phyloP scores from a whole-genome alignment of 148 eudicot genomes.

The Nepenthes mirabilis region DNA sequence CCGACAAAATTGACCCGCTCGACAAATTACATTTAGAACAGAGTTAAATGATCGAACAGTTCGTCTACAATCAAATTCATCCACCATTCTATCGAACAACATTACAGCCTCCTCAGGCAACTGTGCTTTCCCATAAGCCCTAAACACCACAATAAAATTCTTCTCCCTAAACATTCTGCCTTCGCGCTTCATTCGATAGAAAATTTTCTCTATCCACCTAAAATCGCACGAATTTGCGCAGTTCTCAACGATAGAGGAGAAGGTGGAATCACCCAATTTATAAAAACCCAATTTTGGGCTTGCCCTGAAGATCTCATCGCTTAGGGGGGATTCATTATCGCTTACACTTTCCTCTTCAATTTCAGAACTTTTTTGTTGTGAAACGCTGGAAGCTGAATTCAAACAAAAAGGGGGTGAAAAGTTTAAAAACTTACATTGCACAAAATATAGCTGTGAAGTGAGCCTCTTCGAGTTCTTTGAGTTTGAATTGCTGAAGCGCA shows the following conservation, averaged over 20 bases:
- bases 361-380: constrained; percentile 10
- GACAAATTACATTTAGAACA: not conserved
- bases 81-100: not conserved
- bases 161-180: constrained; percentile 23
- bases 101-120: not conserved
- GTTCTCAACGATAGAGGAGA: constrained; percentile 48
- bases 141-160: constrained; percentile 5
- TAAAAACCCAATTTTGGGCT: constrained; percentile 45
- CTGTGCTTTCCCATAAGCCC: constrained; percentile 4
- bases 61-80: not conserved
- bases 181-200: constrained; percentile 61
- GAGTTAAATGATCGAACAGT: not conserved
- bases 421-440: constrained; percentile 19
- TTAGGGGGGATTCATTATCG: constrained; percentile 17
- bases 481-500: constrained; percentile 19
- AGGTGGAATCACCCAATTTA: constrained; percentile 65
- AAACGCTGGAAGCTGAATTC: constrained; percentile 11
- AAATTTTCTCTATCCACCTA: constrained; percentile 39
- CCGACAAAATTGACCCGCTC: constrained; percentile 11
- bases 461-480: constrained; percentile 13
- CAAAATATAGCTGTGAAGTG: constrained; percentile 10
- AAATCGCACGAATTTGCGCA: constrained; percentile 52
- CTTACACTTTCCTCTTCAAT: constrained; percentile 6
- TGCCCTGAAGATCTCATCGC: constrained; percentile 25
- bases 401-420: constrained; percentile 4